A percentile compares a stretch with the other conserved stretches of the same genome.
Conservation (phyloP, 78 protist species). For the Polysphondylium violaceum region DNA sequence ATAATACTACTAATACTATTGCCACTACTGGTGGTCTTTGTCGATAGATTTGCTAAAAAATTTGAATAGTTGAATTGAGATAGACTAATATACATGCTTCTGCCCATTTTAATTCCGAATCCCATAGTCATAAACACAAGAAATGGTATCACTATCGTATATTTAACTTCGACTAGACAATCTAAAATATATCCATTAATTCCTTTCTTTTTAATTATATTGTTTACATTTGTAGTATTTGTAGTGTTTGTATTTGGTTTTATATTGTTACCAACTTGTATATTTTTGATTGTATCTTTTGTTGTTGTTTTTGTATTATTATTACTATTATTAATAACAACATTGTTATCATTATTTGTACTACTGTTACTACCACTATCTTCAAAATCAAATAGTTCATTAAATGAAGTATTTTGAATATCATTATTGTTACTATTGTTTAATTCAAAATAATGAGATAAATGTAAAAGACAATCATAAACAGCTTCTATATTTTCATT, state of each 20-base stretch:
- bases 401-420: neutral
- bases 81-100: slow-evolving; percentile 23
- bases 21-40: too few species aligned
- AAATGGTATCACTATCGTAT: slow-evolving; percentile 39
- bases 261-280: neutral
- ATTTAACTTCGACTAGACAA: slow-evolving; percentile 25
- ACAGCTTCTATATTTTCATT: slow-evolving; percentile 22
- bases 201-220: slow-evolving; percentile 11
- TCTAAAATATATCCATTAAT: slow-evolving; percentile 71
- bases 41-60: neutral
- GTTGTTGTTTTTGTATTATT: neutral
- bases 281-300: neutral
- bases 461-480: slow-evolving; percentile 6
- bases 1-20: too few species aligned
- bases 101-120: slow-evolving; percentile 62
- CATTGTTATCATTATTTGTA: neutral
- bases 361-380: neutral
- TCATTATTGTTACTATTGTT: neutral
- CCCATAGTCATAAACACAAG: slow-evolving; percentile 36
- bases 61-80: slow-evolving; percentile 4
- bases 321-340: neutral
- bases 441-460: slow-evolving; percentile 43
- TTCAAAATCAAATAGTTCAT: neutral
- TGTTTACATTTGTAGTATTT: neutral
- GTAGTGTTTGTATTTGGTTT: neutral